A percentile compares a stretch with the other conserved stretches of the same genome.
Conservation (phyloP, 2,329 filamentous ascomycete species). For the Esteya vermicola region DNA sequence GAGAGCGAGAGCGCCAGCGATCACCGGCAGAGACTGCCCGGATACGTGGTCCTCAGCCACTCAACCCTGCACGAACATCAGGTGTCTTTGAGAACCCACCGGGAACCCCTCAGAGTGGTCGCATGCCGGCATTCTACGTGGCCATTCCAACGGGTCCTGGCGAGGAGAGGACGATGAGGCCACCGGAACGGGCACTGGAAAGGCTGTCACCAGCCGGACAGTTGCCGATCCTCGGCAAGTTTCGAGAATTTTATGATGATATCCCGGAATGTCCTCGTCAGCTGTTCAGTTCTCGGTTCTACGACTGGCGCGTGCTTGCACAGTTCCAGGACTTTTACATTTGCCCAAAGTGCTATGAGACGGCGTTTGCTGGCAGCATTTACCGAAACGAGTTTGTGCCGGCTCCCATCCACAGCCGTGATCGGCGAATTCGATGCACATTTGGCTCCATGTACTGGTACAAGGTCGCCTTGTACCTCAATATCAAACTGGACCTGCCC, state of each 20-base stretch:
- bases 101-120: background rate
- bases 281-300: slow-evolving; percentile 43
- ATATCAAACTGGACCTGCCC: slow-evolving; percentile 50
- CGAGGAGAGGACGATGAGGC: background rate
- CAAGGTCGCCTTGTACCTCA: slow-evolving; percentile 71
- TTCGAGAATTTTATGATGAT: slow-evolving; percentile 41
- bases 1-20: slow-evolving; percentile 2
- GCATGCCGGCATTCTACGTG: slow-evolving; percentile 4
- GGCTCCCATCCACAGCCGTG: slow-evolving; percentile 40
- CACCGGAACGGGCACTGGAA: background rate
- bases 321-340: slow-evolving; percentile 59
- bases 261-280: slow-evolving; percentile 59
- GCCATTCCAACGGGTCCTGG: background rate
- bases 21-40: slow-evolving; percentile 5
- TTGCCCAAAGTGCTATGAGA: slow-evolving; percentile 65
- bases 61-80: slow-evolving; percentile 4
- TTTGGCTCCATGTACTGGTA: slow-evolving; percentile 70
- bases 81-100: slow-evolving; percentile 2
- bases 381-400: slow-evolving; percentile 55
- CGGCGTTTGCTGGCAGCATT: slow-evolving; percentile 52
- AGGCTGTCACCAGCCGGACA: slow-evolving; percentile 6
- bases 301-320: slow-evolving; percentile 59
- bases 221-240: slow-evolving; percentile 11
- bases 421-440: slow-evolving; percentile 54
- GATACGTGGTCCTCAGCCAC: background rate